phyloP scores from a whole-genome alignment of 2,329 filamentous ascomycete species.

The Fusarium secorum region DNA sequence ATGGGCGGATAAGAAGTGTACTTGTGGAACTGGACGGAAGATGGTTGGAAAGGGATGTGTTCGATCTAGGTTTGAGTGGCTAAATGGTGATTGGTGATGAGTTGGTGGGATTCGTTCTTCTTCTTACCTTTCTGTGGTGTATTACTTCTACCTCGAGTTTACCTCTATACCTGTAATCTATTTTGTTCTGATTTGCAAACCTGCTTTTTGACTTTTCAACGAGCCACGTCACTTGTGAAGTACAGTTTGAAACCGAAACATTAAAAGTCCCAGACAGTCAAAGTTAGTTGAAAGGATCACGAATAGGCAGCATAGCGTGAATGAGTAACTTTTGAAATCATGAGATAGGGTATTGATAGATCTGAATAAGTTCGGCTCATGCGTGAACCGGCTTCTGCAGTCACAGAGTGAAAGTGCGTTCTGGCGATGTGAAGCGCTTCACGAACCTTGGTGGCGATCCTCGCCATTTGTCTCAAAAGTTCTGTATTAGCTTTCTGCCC shows the following conservation, averaged over 20 bases:
- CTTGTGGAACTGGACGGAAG: background rate
- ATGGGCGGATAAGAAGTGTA: background rate
- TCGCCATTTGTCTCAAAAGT: no score
- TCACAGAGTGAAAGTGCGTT: fast-evolving
- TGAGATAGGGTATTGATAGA: fast-evolving
- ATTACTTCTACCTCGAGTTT: no score
- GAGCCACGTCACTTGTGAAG: fast-evolving
- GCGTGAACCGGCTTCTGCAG: fast-evolving
- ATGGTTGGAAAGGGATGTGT: background rate
- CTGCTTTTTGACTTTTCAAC: background rate
- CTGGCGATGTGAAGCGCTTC: no score
- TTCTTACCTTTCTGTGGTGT: background rate
- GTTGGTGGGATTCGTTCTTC: fast-evolving
- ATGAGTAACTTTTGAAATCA: fast-evolving
- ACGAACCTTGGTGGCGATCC: no score
- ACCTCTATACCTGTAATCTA: fast-evolving
- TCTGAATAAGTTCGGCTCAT: fast-evolving
- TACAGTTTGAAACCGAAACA: fast-evolving
- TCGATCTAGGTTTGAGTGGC: background rate
- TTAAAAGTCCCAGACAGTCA: fast-evolving
- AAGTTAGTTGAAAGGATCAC: fast-evolving
- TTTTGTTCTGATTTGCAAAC: background rate
- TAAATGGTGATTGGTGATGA: no score
- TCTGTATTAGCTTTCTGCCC: no score
- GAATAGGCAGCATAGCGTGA: fast-evolving